Evolutionary conservation across 73 alveolate species (phyloP).

Genomic region (Breviolum minutum): DNA sequence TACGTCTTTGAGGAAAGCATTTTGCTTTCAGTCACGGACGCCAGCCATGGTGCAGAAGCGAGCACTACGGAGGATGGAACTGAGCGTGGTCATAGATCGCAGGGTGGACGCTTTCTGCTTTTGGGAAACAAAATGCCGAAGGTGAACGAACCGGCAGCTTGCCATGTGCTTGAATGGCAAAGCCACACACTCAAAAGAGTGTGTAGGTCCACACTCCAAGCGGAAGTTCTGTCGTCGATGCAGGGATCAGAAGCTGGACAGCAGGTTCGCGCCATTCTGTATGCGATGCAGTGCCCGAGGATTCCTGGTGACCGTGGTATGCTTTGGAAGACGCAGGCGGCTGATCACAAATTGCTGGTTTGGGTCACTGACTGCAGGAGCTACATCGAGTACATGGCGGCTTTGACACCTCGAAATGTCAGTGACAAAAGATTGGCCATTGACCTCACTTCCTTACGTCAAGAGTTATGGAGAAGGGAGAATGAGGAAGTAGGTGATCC

Average conservation of each 20-base stretch:
- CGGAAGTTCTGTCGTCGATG: background rate
- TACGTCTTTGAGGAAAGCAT: background rate
- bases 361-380: constrained; percentile 7
- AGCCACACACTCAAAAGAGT: no score
- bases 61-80: background rate
- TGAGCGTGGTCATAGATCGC: background rate
- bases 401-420: background rate
- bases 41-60: background rate
- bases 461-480: background rate
- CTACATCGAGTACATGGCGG: constrained; percentile 2
- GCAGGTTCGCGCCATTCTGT: background rate
- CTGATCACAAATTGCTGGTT: background rate
- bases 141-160: background rate
- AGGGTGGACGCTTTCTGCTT: background rate
- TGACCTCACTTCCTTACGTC: background rate
- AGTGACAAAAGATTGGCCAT: background rate
- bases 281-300: background rate
- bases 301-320: background rate
- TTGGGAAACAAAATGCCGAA: background rate
- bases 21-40: background rate
- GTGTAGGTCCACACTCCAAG: no score
- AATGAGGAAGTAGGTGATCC: background rate
- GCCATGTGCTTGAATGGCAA: background rate
- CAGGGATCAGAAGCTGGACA: background rate
- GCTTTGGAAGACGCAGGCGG: background rate